Evolutionary conservation across 495 filamentous ascomycete genomes (phyloP).

Genomic region (Sabuloglossum arenarium): DNA sequence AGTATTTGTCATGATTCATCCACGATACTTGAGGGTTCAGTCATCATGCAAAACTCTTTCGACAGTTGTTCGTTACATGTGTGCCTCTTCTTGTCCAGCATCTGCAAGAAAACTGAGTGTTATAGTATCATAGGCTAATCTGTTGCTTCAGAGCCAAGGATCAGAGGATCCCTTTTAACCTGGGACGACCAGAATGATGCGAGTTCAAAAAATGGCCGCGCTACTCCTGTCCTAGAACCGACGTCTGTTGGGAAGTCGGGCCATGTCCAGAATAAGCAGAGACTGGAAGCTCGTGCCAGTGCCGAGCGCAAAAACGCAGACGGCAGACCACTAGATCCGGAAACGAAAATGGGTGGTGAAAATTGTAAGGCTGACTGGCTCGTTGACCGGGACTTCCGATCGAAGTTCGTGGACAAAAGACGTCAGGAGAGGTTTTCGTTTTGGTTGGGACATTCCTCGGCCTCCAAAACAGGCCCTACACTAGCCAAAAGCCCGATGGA

Average conservation of each 20-base stretch:
- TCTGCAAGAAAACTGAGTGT: neutral
- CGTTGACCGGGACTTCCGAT: constrained; percentile 1
- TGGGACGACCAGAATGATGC: neutral
- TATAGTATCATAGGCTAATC: neutral
- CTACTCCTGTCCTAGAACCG: neutral
- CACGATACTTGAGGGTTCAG: neutral
- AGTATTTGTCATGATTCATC: neutral
- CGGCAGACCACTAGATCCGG: neutral
- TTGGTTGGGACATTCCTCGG: neutral
- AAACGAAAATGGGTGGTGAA: neutral
- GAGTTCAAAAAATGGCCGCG: neutral
- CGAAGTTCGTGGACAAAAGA: neutral
- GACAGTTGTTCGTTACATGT: neutral
- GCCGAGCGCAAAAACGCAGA: neutral
- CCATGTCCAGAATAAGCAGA: neutral
- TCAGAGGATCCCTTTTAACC: neutral
- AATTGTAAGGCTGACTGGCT: neutral
- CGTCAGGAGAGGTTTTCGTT: neutral
- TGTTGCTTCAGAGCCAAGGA: neutral
- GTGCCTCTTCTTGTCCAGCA: neutral
- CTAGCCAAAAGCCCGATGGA: neutral
- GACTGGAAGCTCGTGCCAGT: neutral
- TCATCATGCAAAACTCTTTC: neutral
- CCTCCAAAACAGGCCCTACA: neutral
- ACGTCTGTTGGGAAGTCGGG: neutral